Base-by-base conservation (phyloP, 2,329 filamentous ascomycete genomes). In the Colletotrichum plurivorum region DNA sequence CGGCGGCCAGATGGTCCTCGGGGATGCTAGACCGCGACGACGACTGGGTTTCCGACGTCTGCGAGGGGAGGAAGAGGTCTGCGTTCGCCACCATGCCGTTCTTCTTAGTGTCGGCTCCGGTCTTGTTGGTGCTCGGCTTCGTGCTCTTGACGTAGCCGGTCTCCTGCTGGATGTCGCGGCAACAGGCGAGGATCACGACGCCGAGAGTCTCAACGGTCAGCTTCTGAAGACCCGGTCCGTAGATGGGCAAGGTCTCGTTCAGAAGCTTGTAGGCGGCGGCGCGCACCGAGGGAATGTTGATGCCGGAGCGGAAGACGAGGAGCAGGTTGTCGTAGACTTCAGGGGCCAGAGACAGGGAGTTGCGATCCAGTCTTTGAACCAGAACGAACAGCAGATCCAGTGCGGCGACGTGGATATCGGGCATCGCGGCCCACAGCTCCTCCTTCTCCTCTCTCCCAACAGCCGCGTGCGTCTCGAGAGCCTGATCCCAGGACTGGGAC, bases 381-480 rank as follows among this genome's bases (percentile, higher is more conserved):
- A 96, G 76, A 12, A 83, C 79, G 9, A 84, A 78, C 22, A 93
- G 80, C 1, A 97, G 80, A 22, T 87, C 80, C 62, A 97, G 81
- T n/a, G 89, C 87, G 15, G 92, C 89, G 15, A 90, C 80, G 75
- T 98, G 94, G 46, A 98, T 88, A 10, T 87, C 84, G 5, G 95
- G 93, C 12, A 98, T 84, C 18, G 89, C 84, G 54, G 87, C 83
- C 88, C 93, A 95, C 4, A 98, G 85, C 52, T 91, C 89, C 61
- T 97, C 94, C 70, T 92, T 91, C 79, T 98, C 95, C 57, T 97
- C 93, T 70, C 92, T 89, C 39, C 90, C 87, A 71, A 96, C 89
- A 71, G 93, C 91, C 8, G 90, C 85, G 73, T 94, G 95, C 68
- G 90, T 84, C 69, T 91, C 88, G n/a, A 89, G 80, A 2, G 82